Evolutionary conservation across 2,329 filamentous ascomycete genomes (phyloP), one percentile per base, ranked within the genome.

Genomic region (Neofusicoccum cordaticola): DNA sequence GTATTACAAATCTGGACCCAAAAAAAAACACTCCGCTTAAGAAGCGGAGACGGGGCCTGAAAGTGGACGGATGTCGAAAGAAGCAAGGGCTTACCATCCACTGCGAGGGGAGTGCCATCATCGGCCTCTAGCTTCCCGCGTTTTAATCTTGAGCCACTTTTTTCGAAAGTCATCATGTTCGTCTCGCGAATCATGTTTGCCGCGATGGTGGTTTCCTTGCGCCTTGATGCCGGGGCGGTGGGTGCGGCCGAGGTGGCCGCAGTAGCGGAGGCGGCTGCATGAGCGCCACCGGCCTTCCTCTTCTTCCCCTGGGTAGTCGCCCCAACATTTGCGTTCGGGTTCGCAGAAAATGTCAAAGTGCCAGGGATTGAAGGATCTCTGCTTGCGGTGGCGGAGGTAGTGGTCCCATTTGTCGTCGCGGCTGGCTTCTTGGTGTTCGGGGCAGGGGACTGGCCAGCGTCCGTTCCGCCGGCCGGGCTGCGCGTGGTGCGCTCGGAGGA

Each of bases 141-240:
- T 45, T 60, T 60, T 47, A 60, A 47, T 17, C 31, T 44, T 4
- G 56, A 15, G 65, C 87, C 86, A 72, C 85, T 87, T 67, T 87
- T 87, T 67, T 92, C 89, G 78, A 98, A 98, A 48, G 86, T 92
- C 80, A 97, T 86, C 88, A 98, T 89, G 77, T 96, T 97, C 61
- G 91, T 90, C 72, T 92, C 88, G 68, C 86, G 83, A 69, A 76
- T 71, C 67, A 70, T 71, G 68, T 73, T 74, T 65, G 79, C 75
- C 74, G 73, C 77, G 71, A 69, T 68, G 51, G 75, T 75, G 71
- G 79, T 75, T 62, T 73, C 71, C 52, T 69, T 72, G 65, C 75
- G 73, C 69, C 72, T 73, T 66, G 71, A 63, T 57, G 64, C 67
- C 50, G 71, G 75, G 66, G 74, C 77, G 68, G 82, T 79, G 61